A percentile compares a stretch with the other conserved stretches of the same genome.
These are phyloP conservation scores for Kodamaea lidongshanica DNA, from an alignment of 805 yeast species.

Conservation along the genomic window DNA sequence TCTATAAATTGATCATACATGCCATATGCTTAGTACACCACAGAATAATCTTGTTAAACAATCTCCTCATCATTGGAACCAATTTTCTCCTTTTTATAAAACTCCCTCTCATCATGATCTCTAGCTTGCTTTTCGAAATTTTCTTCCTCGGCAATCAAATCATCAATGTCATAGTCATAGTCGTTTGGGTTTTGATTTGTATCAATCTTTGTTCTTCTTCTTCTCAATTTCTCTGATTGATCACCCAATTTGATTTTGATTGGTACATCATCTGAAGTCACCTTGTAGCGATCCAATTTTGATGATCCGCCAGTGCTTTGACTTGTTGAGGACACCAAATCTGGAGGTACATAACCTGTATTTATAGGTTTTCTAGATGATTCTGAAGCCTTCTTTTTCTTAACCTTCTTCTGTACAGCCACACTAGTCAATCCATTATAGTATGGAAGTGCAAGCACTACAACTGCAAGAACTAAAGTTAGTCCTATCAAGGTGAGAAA, in stretches of 20 bases:
- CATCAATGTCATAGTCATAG: constrained; percentile 41
- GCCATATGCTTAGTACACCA: too few relatives aligned
- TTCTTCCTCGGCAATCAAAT: constrained; percentile 33
- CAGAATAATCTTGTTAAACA: constrained; percentile 17
- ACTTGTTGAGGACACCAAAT: constrained; percentile 13
- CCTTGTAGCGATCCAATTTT: constrained; percentile 20
- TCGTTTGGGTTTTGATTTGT: constrained; percentile 34
- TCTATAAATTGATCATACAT: too few relatives aligned
- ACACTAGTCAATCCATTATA: constrained; percentile 45
- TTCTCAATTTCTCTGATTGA: constrained; percentile 12
- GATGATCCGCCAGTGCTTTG: constrained; percentile 15
- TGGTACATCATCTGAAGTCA: constrained; percentile 35
- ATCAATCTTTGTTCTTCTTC: constrained; percentile 29
- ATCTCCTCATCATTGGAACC: constrained; percentile 22
- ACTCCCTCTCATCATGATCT: constrained; percentile 10
- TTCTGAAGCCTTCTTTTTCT: constrained; percentile 6
- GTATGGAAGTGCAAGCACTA: constrained; percentile 42
- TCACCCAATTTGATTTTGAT: constrained; percentile 13
- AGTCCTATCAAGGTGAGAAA: constrained; percentile 33
- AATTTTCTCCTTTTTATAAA: constrained; percentile 15
- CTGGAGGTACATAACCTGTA: constrained; percentile 38
- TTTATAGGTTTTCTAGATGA: constrained; percentile 8
- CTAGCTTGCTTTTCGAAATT: constrained; percentile 17
- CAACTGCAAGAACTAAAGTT: constrained; percentile 36
- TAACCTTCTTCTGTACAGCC: constrained; percentile 21